phyloP scores from a whole-genome alignment of 345 rosid species.

The Pugionium cornutum region DNA sequence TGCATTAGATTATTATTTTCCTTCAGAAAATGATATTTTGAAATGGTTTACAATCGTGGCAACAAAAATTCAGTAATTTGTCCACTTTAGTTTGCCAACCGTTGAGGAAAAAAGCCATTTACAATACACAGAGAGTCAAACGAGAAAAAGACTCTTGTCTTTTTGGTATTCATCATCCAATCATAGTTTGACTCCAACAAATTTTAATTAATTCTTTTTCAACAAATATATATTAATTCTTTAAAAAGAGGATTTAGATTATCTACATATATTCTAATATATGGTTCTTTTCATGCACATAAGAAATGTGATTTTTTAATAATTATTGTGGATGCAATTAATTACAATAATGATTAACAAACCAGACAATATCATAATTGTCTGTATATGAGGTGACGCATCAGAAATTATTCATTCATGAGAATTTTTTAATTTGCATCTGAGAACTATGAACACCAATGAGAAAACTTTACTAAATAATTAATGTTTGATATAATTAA shows the following conservation, averaged over 20 bases:
- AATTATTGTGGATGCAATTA: constrained; percentile 16
- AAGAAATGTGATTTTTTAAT: neutral
- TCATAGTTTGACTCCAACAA: constrained; percentile 31
- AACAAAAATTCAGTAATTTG: constrained; percentile 16
- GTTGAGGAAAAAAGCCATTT: constrained; percentile 34
- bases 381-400: constrained; percentile 32
- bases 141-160: constrained; percentile 40
- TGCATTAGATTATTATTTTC: neutral
- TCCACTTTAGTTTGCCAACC: constrained; percentile 46
- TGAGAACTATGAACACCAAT: constrained; percentile 6
- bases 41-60: constrained; percentile 32
- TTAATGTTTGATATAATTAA: too few species aligned
- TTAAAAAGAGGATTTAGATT: neutral
- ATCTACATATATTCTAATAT: neutral
- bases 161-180: constrained; percentile 40
- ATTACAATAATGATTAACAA: constrained; percentile 9
- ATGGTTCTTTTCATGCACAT: neutral
- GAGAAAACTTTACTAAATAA: neutral
- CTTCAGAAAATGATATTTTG: constrained; percentile 19
- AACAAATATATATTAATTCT: neutral
- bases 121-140: constrained; percentile 39
- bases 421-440: too few species aligned
- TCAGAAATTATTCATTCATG: constrained; percentile 12
- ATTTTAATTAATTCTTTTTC: neutral
- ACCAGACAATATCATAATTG: constrained; percentile 12